Conservation (phyloP, 2,329 filamentous ascomycete genomes). For the Neonectria coccinea region DNA sequence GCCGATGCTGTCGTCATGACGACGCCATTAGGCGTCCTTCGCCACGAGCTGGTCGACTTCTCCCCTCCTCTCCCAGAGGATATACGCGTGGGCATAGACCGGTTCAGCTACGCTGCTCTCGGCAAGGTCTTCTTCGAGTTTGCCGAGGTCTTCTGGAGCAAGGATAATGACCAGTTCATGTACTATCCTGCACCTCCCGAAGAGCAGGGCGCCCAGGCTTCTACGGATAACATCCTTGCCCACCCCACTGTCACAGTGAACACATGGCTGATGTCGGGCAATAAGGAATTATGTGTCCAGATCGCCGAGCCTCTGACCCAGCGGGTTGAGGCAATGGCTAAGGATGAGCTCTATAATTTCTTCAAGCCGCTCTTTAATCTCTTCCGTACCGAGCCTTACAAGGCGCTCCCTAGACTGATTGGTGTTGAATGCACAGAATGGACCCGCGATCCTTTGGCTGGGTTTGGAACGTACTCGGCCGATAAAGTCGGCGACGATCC, state of each 20-base stretch:
- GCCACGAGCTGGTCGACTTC: slow-evolving; percentile 14
- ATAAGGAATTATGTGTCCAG: slow-evolving; percentile 23
- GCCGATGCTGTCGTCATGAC: slow-evolving; percentile 23
- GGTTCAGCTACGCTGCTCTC: slow-evolving; percentile 22
- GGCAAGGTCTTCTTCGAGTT: slow-evolving; percentile 30
- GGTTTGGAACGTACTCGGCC: slow-evolving; percentile 26
- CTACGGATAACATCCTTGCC: slow-evolving; percentile 18
- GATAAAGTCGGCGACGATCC: slow-evolving; percentile 28
- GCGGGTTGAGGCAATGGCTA: slow-evolving; percentile 21
- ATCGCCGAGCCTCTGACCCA: slow-evolving; percentile 24
- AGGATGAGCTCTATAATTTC: slow-evolving; percentile 17
- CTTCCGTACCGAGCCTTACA: slow-evolving; percentile 25
- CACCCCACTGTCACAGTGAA: slow-evolving; percentile 24
- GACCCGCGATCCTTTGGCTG: slow-evolving; percentile 24
- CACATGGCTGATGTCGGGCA: slow-evolving; percentile 25
- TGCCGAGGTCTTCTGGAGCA: slow-evolving; percentile 28
- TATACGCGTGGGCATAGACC: slow-evolving; percentile 7
- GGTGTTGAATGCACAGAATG: slow-evolving; percentile 21
- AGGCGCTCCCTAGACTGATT: slow-evolving; percentile 21
- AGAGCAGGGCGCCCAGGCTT: background rate
- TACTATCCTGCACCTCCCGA: slow-evolving; percentile 23
- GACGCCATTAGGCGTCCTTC: slow-evolving; percentile 20
- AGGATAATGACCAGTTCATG: slow-evolving; percentile 26
- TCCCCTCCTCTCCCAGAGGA: slow-evolving; percentile 16
- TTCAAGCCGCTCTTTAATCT: slow-evolving; percentile 27